These are phyloP conservation scores for Phyllostachys edulis DNA, from an alignment of 176 grass and related monocot species.

Conservation along the genomic window DNA sequence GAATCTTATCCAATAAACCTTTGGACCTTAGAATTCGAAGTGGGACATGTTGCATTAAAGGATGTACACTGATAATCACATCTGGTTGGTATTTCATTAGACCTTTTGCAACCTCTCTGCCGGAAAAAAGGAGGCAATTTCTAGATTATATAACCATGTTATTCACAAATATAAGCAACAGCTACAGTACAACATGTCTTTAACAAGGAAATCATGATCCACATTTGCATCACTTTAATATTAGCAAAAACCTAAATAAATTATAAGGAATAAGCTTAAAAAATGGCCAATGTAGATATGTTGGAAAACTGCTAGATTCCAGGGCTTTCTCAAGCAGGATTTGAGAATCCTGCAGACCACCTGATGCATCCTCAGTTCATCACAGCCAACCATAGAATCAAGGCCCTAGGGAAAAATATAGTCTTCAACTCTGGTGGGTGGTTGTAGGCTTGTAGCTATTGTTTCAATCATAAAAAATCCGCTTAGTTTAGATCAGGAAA, in stretches of 20 bases:
- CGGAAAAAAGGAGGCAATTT: neutral
- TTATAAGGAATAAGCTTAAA: neutral
- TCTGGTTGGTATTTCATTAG: conserved; percentile 98
- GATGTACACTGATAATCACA: conserved; percentile 99
- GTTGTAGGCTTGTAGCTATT: conserved; percentile 5
- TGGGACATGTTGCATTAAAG: conserved; percentile 98
- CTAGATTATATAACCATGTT: conserved; percentile 20
- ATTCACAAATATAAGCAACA: neutral
- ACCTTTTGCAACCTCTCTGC: conserved; percentile 95
- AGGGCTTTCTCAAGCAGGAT: conserved; percentile 1
- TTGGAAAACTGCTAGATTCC: neutral
- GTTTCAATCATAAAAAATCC: neutral
- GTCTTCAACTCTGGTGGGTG: neutral
- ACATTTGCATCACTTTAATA: neutral
- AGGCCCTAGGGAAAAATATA: conserved; percentile 7
- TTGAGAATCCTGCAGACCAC: conserved; percentile 3
- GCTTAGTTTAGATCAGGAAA: conserved; percentile 13
- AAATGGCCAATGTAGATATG: neutral
- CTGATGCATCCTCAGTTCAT: neutral
- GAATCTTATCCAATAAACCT: conserved; percentile 94
- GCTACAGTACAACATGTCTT: neutral
- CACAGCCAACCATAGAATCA: neutral
- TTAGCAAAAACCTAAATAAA: conserved; percentile 13
- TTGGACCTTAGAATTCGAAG: conserved; percentile 79
- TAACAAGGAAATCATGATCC: conserved; percentile 11